Evolutionary conservation across 208 protist genomes (phyloP), one percentile per base, ranked within the genome.

Genomic region (Tritrichomonas foetus): DNA sequence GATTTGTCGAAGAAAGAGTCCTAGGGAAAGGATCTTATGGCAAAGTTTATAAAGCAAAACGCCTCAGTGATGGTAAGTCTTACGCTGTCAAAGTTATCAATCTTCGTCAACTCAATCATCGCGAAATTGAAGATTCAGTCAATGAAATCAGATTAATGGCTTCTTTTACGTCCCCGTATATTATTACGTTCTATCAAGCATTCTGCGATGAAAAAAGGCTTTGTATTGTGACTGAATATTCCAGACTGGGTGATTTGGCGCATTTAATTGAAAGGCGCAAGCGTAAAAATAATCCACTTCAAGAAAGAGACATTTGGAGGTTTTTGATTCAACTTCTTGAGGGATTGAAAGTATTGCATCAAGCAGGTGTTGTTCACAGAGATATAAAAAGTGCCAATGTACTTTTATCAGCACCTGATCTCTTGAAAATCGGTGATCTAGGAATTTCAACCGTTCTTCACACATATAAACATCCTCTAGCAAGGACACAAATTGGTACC

Each of bases 101-200:
- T 93, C 66, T 93, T 74, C 53, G 93, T 39, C 2, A 93, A 30
- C 94, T 95, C 55, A 55, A 47, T 36, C 61, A 74, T 20, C 55
- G 61, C 30, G 66, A 95, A 49, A 69, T 80, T 33, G 95, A 96
- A 66, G 96, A 97, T 55, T 94, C 96, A n/a, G 94, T 97, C 36
- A 97, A 97, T 93, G 96, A 97, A 78, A 95, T 97, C 82, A 93
- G 96, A 50, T 36, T 97, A 25, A 94, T 97, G 33, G 95, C 95
- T 41, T 96, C 93, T 27, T 47, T 97, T 0, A 55, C 41, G 30
- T 94, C 95, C 84, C 95, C 94, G 14, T 94, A 95, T 93, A 94
- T 97, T 30, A 95, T 96, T 41, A 11, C 64, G 49, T 97, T 96
- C 69, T 94, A 95, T 53, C 95, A 97, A 49, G 94, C 95, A 5